Evolutionary conservation across 495 filamentous ascomycete genomes (phyloP).

Genomic region (Talaromyces nanjingensis): DNA sequence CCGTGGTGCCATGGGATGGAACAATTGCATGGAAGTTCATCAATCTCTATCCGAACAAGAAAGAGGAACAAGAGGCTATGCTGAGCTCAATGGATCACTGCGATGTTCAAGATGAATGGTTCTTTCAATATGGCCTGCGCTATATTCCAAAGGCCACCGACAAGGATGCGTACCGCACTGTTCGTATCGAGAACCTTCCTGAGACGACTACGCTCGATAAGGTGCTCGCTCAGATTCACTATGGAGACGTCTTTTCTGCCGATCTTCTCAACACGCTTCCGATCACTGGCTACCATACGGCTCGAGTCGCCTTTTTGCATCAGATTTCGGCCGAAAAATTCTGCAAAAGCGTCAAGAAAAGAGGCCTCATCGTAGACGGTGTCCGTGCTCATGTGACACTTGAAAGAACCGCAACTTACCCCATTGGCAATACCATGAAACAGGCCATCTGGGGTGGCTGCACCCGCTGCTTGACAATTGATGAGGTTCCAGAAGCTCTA

Average conservation of each 20-base stretch:
- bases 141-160: conserved; percentile 19
- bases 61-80: conserved; percentile 14
- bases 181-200: conserved; percentile 25
- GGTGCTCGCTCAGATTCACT: conserved; percentile 19
- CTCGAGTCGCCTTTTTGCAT: conserved; percentile 23
- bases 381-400: conserved; percentile 15
- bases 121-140: conserved; percentile 29
- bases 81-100: background rate
- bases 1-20: conserved; percentile 19
- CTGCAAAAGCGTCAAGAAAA: conserved; percentile 9
- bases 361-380: conserved; percentile 13
- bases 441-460: conserved; percentile 17
- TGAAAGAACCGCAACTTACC: conserved; percentile 29
- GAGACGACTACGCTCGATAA: conserved; percentile 13
- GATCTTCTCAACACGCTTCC: conserved; percentile 19
- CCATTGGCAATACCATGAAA: conserved; percentile 16
- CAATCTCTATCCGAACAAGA: conserved; percentile 17
- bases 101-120: conserved; percentile 12
- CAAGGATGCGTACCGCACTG: conserved; percentile 21
- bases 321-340: conserved; percentile 20
- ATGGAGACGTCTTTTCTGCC: conserved; percentile 24
- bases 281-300: conserved; percentile 24
- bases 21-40: conserved; percentile 23
- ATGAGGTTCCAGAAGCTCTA: background rate
- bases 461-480: conserved; percentile 23